Evolutionary conservation across 352 stramenopile species (phyloP).

Genomic region (Phytopythium vexans): DNA sequence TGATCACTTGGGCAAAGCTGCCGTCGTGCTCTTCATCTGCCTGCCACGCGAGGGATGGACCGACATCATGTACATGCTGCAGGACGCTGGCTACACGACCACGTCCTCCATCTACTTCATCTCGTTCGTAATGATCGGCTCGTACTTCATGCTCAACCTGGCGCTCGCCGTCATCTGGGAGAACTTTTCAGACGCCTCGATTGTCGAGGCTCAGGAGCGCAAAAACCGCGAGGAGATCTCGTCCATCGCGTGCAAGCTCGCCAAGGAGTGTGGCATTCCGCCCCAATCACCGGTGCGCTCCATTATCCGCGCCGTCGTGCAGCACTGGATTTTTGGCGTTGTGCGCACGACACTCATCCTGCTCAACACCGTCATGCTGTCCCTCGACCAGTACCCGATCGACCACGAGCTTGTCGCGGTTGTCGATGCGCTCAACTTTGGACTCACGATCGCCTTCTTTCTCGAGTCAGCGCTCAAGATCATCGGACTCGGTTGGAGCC

Average conservation of each 20-base stretch:
- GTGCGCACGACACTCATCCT: constrained; percentile 59
- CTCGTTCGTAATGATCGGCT: constrained; percentile 81
- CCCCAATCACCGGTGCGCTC: constrained; percentile 12
- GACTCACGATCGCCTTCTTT: constrained; percentile 45
- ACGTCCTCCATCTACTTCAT: constrained; percentile 75
- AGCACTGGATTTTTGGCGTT: constrained; percentile 53
- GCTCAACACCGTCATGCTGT: constrained; percentile 80
- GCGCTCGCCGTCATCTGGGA: constrained; percentile 89
- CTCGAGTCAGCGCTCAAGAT: constrained; percentile 67
- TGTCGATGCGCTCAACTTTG: constrained; percentile 62
- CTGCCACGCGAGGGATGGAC: constrained; percentile 91
- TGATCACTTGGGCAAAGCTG: constrained; percentile 80
- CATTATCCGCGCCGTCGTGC: constrained; percentile 22
- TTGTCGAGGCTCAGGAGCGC: constrained; percentile 47
- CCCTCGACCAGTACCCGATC: constrained; percentile 72
- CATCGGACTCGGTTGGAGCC: constrained; percentile 42
- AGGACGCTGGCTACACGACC: constrained; percentile 42
- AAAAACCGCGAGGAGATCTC: constrained; percentile 23
- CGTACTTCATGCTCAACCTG: constrained; percentile 90
- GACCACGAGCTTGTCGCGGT: constrained; percentile 21
- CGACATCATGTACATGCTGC: constrained; percentile 63
- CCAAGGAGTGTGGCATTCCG: not conserved
- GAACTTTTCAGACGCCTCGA: constrained; percentile 62
- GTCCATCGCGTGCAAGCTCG: constrained; percentile 1
- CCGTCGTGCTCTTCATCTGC: constrained; percentile 87